These are phyloP conservation scores for Xylariales sp. DNA, from an alignment of 2,329 filamentous ascomycete genomes.

Conservation along the genomic window DNA sequence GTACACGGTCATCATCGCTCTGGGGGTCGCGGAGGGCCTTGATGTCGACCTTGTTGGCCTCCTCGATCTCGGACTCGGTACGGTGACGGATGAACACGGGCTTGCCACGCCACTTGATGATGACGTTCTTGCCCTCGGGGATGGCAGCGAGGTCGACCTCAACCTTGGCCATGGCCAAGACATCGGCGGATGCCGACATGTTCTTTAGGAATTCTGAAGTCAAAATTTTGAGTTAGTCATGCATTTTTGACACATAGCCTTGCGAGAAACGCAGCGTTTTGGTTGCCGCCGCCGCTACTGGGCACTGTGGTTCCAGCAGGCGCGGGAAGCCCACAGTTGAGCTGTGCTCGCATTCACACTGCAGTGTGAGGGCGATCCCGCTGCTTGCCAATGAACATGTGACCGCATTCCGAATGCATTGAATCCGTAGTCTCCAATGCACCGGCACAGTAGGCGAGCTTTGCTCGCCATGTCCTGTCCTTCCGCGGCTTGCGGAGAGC, in stretches of 20 bases:
- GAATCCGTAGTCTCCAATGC: too few relatives aligned
- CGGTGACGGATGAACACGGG: slow-evolving; percentile 99
- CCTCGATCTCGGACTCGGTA: slow-evolving; percentile 86
- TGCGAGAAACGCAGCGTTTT: not conserved
- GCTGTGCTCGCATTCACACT: too few relatives aligned
- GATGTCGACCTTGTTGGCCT: slow-evolving; percentile 86
- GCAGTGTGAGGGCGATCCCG: too few relatives aligned
- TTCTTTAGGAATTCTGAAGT: slow-evolving; percentile 93
- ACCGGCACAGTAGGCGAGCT: too few relatives aligned
- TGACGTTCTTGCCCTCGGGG: slow-evolving; percentile 99
- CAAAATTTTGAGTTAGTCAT: slow-evolving; percentile 4
- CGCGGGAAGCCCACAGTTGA: too few relatives aligned
- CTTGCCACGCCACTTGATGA: slow-evolving; percentile 99
- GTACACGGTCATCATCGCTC: slow-evolving; percentile 84
- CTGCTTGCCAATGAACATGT: too few relatives aligned
- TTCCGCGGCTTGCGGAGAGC: too few relatives aligned
- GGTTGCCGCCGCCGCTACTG: too few relatives aligned
- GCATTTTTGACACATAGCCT: not conserved
- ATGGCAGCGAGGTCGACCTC: slow-evolving; percentile 88
- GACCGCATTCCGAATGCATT: too few relatives aligned
- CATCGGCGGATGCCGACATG: slow-evolving; percentile 98
- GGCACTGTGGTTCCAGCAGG: too few relatives aligned
- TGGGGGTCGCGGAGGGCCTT: slow-evolving; percentile 85
- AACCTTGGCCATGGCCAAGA: slow-evolving; percentile 98
- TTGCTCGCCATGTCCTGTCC: too few relatives aligned